These are phyloP conservation scores for Pelargonium nanum DNA, from an alignment of 345 rosid species.

Conservation along the genomic window DNA sequence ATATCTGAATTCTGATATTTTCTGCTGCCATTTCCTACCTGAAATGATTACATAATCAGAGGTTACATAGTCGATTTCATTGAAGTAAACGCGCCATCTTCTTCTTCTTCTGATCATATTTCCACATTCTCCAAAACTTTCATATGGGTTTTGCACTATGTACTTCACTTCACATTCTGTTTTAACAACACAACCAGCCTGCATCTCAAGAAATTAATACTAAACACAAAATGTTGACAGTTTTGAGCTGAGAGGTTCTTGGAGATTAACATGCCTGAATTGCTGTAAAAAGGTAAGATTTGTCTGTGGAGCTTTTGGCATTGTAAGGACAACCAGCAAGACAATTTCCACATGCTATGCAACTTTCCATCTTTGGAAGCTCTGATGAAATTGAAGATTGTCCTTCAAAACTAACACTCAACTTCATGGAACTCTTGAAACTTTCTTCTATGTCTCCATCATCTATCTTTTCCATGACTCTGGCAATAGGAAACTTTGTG, in stretches of 20 bases:
- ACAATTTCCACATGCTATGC: constrained; percentile 41
- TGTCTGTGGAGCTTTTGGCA: constrained; percentile 38
- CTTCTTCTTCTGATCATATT: constrained; percentile 4
- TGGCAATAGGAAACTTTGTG: constrained; percentile 25
- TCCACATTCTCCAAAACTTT: constrained; percentile 7
- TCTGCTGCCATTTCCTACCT: constrained; percentile 12
- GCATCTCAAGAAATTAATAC: constrained; percentile 8
- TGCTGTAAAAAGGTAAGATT: constrained; percentile 27
- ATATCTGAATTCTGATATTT: not conserved
- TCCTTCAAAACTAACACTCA: constrained; percentile 23
- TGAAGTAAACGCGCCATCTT: constrained; percentile 34
- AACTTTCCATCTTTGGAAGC: constrained; percentile 16
- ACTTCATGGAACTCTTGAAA: constrained; percentile 17
- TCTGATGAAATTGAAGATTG: not conserved
- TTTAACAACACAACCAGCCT: constrained; percentile 31
- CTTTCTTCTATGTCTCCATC: constrained; percentile 17
- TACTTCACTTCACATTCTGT: constrained; percentile 22
- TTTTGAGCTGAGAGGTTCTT: not conserved
- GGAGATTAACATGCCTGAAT: constrained; percentile 18
- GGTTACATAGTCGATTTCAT: constrained; percentile 25
- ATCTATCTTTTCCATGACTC: constrained; percentile 21
- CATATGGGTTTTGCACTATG: constrained; percentile 21
- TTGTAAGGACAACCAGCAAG: constrained; percentile 40
- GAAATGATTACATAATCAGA: constrained; percentile 35
- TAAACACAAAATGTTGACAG: no score